A percentile compares a stretch with the other conserved stretches of the same genome.
phyloP scores from a whole-genome alignment of 208 protist species.

The Trypanosoma rangeli region DNA sequence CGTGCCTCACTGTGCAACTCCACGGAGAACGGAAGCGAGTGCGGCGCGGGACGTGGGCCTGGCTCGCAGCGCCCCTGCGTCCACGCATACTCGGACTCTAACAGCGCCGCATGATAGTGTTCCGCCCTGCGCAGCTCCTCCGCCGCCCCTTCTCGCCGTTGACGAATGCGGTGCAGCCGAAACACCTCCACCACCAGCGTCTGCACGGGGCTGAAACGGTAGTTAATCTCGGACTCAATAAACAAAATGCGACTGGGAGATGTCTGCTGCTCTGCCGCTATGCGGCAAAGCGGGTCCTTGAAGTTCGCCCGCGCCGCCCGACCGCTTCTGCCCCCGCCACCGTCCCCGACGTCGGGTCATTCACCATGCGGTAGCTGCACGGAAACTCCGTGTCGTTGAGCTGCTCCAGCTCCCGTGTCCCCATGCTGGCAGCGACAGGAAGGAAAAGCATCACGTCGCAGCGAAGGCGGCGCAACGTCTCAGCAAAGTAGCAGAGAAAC shows the following conservation, averaged over 20 bases:
- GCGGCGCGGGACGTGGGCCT: not conserved
- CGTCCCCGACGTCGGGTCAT: conserved; percentile 34
- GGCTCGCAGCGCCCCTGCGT: conserved; percentile 1
- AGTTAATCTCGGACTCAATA: conserved; percentile 84
- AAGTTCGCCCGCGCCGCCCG: conserved; percentile 50
- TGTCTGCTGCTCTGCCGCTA: conserved; percentile 35
- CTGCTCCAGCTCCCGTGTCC: conserved; percentile 22
- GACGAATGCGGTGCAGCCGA: conserved; percentile 44
- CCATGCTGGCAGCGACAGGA: conserved; percentile 8
- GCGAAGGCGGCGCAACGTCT: conserved; percentile 53
- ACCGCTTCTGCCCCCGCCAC: not conserved
- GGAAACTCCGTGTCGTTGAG: conserved; percentile 54
- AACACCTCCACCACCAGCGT: conserved; percentile 73
- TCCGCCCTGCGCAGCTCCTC: not conserved
- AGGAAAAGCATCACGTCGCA: conserved; percentile 74
- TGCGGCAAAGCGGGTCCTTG: conserved; percentile 49
- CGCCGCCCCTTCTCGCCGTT: conserved; percentile 28
- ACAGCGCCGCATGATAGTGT: conserved; percentile 6
- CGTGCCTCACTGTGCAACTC: not conserved
- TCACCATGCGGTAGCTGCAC: conserved; percentile 43
- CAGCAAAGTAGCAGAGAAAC: conserved; percentile 64
- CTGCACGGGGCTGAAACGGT: conserved; percentile 65
- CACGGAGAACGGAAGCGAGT: conserved; percentile 10
- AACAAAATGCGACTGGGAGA: conserved; percentile 62
- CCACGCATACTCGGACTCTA: conserved; percentile 21